Evolutionary conservation across 306 rosid species (phyloP).

Genomic region (Prunus fruticosa): DNA sequence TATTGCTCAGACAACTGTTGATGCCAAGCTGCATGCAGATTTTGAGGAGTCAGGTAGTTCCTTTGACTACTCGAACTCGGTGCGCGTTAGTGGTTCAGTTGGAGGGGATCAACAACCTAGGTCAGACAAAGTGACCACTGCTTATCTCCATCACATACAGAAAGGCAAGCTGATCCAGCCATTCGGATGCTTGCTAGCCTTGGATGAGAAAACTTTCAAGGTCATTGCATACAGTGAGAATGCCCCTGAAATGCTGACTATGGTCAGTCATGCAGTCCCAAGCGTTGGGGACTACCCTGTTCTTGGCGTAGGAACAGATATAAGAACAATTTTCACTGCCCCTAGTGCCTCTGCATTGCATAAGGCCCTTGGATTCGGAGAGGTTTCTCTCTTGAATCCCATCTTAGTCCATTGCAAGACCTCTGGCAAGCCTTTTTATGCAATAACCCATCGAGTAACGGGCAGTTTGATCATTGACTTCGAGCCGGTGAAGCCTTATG

Average conservation of each 20-base stretch:
- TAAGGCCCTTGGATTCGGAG: slow-evolving; percentile 84
- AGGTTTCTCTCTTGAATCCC: slow-evolving; percentile 90
- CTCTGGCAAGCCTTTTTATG: slow-evolving; percentile 96
- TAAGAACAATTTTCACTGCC: slow-evolving; percentile 68
- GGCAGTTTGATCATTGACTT: slow-evolving; percentile 85
- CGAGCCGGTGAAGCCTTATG: slow-evolving; percentile 92
- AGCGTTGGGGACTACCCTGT: slow-evolving; percentile 89
- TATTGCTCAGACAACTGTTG: slow-evolving; percentile 84
- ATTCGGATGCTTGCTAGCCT: slow-evolving; percentile 85
- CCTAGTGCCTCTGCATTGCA: slow-evolving; percentile 85
- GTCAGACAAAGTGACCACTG: slow-evolving; percentile 75
- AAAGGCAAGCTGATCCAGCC: slow-evolving; percentile 89
- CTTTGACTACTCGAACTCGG: slow-evolving; percentile 87
- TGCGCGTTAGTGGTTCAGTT: slow-evolving; percentile 42
- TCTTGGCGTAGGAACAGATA: slow-evolving; percentile 84
- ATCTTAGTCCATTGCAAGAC: slow-evolving; percentile 93
- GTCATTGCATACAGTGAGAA: slow-evolving; percentile 93
- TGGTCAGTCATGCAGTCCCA: slow-evolving; percentile 91
- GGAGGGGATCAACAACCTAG: slow-evolving; percentile 55
- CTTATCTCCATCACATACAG: slow-evolving; percentile 87
- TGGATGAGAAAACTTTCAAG: slow-evolving; percentile 86
- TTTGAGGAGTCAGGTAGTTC: slow-evolving; percentile 85
- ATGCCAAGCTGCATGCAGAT: slow-evolving; percentile 87
- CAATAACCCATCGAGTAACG: slow-evolving; percentile 77
- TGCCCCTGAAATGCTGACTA: slow-evolving; percentile 91